Evolutionary conservation across 2,329 filamentous ascomycete genomes (phyloP), one percentile per base, ranked within the genome.

Genomic region (Alternaria rosae): DNA sequence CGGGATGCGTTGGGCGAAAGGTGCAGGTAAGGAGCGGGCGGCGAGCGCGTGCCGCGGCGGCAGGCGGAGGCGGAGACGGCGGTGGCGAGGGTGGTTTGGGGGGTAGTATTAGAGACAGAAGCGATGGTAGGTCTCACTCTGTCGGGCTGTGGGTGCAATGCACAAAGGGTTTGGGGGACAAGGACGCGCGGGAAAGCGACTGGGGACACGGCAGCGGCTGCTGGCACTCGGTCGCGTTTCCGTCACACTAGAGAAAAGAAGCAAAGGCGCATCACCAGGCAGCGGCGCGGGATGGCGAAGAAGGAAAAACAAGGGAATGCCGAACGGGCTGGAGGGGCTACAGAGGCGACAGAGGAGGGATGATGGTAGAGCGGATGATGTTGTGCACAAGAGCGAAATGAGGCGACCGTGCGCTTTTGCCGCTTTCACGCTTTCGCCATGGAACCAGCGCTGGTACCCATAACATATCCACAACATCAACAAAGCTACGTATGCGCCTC

Each of bases 251-350:
- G 57, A 64, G 63, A 61, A 55, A 66, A 59, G 62, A 66, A 64
- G 55, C 66, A 67, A 64, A 69, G 61, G 71, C 71, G 69, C 75
- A 71, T 71, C 69, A 57, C 69, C 70, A 75, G 67, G 67, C 65
- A 67, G 75, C 74, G 67, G 73, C 72, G 71, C 72, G 58, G 66
- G 42, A 71, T 69, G 69, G 68, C 72, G 69, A 65, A 62, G 69
- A 68, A 64, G 67, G 62, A 45, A 65, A 69, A 66, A 64, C 62
- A 70, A 69, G 73, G 66, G 60, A 69, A 75, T 62, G 67, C 66
- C 65, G 59, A 64, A 69, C 61, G 64, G 69, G 60, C 67, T 64
- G 66, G 69, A 69, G 66, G 62, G 67, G 64, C 68, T 48, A 61
- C 62, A 65, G 56, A 60, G 55, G 54, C 59, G 59, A 61, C 54